These are phyloP conservation scores for Aspergillus sclerotiicarbonarius DNA, from an alignment of 495 filamentous ascomycete species.

Conservation along the genomic window DNA sequence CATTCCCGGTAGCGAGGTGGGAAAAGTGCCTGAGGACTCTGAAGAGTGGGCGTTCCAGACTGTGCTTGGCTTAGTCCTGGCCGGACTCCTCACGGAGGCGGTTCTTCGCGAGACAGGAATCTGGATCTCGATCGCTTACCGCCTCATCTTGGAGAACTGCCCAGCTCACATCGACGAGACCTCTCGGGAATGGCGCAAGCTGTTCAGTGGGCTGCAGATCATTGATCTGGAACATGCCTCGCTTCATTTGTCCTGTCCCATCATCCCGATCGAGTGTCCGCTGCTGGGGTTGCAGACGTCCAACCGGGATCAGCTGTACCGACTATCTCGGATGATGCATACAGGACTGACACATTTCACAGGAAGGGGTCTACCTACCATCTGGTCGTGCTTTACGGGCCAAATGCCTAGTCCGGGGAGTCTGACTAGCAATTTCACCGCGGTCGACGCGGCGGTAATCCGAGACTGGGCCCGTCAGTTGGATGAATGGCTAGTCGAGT, in stretches of 20 bases:
- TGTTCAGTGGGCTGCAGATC: slow-evolving; percentile 8
- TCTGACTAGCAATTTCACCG: slow-evolving; percentile 5
- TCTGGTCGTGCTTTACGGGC: slow-evolving; percentile 6
- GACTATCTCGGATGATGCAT: slow-evolving; percentile 8
- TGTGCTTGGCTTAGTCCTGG: not conserved
- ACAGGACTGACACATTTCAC: slow-evolving; percentile 7
- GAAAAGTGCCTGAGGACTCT: not conserved
- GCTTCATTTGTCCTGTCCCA: slow-evolving; percentile 4
- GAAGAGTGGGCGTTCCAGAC: slow-evolving; percentile 9
- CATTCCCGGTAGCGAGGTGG: slow-evolving; percentile 4
- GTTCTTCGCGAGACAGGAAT: slow-evolving; percentile 6
- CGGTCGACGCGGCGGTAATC: slow-evolving; percentile 5
- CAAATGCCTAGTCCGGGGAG: not conserved
- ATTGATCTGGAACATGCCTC: slow-evolving; percentile 8
- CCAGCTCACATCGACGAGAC: slow-evolving; percentile 4
- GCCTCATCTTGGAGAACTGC: slow-evolving; percentile 7
- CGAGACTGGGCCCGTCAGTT: slow-evolving; percentile 6
- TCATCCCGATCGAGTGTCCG: slow-evolving; percentile 4
- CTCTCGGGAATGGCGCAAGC: slow-evolving; percentile 5
- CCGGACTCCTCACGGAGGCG: slow-evolving; percentile 5
- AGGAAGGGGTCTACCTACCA: not conserved
- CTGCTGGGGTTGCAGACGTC: slow-evolving; percentile 3
- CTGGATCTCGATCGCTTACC: slow-evolving; percentile 9
- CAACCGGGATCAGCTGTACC: slow-evolving; percentile 2
- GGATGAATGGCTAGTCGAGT: slow-evolving; percentile 9